Conservation (phyloP, 192 early-diverging fungal genomes). For the Funneliformis mosseae region DNA sequence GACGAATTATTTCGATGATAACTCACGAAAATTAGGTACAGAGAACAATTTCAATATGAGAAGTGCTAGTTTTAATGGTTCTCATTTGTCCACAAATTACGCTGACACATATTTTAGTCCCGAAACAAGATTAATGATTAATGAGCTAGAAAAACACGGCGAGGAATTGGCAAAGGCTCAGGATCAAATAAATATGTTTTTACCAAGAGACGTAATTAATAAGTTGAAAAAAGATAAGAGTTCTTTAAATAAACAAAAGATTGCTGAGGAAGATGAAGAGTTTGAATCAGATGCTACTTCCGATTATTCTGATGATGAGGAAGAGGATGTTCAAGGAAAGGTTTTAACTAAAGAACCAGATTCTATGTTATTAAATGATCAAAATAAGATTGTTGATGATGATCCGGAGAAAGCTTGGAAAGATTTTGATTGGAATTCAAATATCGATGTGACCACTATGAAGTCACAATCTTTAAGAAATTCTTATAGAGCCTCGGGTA, state of each 20-base stretch:
- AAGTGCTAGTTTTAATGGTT: background rate
- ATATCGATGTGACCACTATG: background rate
- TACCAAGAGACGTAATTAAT: background rate
- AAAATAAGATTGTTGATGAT: background rate
- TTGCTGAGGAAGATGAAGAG: background rate
- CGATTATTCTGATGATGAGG: background rate
- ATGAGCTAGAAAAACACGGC: conserved; percentile 15
- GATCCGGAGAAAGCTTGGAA: background rate
- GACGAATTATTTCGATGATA: background rate
- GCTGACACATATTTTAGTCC: background rate
- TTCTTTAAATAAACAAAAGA: background rate
- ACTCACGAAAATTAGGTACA: background rate
- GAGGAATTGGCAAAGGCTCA: background rate
- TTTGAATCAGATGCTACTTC: background rate
- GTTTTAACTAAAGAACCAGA: background rate
- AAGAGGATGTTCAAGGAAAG: background rate
- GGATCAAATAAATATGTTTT: background rate
- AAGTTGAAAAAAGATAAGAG: background rate
- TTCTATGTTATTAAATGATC: background rate
- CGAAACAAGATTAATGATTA: background rate
- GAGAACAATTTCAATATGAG: background rate
- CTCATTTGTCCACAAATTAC: background rate
- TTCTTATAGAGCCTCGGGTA: background rate
- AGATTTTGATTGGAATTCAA: conserved; percentile 2
- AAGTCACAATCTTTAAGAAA: background rate